Evolutionary conservation across 345 rosid species (phyloP), one percentile per base, ranked within the genome.

Genomic region (Moricandia moricandioides): DNA sequence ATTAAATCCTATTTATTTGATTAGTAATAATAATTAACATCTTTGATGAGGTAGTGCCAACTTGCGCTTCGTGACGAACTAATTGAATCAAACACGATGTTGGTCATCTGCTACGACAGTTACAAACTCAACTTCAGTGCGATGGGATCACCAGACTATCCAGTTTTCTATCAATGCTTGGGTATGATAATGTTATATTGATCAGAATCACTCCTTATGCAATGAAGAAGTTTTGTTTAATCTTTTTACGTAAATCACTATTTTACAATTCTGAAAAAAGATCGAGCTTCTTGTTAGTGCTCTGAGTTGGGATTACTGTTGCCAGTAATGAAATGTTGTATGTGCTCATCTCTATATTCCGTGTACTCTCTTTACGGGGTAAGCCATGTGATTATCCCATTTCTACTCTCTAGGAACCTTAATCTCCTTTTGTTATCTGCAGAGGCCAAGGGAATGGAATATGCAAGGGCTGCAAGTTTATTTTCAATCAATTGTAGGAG

Each of bases 401-500:
- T 14, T 51, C 72, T 39, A 14, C 47, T 52, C 16, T 82, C 47
- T 29, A 29, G 60, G 62, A 73, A 70, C 17, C 68, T 34, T 49
- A 24, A 21, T 40, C 67, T 79, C 26, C 58, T 80, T 68, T 69
- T 72, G 55, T 47, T 69, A 74, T 81, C 34, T 77, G 79, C 84
- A 95, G 99, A 86, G 65, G 75, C 97, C 99, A 67, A 85, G 91
- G 78, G 93, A 90, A 55, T 89, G 88, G 94, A 95, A 90, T 83
- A 69, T 92, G 88, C 97, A 85, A 80, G 93, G 90, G 55, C 61
- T 95, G 81, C 97, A 92, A 84, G 84, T 84, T 30, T 95, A 89
- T 83, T 83, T 92, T 35, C 96, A 87, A 83, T 82, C 97, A 66
- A 79, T 92, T 71, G 84, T 92, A 58, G 88, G 85, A 27, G 81